Percentiles rank a stretch among this genome's conserved stretches.
These are phyloP conservation scores for Didymella pomorum DNA, from an alignment of 2,329 filamentous ascomycete genomes.

Conservation along the genomic window DNA sequence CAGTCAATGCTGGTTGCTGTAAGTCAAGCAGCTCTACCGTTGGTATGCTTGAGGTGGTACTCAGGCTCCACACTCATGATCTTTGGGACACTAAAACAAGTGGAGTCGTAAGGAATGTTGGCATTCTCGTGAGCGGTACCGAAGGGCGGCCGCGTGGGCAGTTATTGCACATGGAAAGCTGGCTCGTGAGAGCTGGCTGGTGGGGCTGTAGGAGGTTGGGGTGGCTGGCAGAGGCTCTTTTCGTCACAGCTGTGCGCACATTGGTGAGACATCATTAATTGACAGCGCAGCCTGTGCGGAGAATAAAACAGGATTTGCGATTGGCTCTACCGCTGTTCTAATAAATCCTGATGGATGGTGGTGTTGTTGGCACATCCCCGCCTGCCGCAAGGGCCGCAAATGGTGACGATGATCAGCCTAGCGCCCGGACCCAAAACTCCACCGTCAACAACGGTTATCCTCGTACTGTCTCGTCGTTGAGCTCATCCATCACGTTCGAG, in stretches of 20 bases:
- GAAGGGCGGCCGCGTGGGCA: conserved; percentile 12
- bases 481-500: background rate
- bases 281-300: conserved; percentile 11
- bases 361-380: conserved; percentile 8
- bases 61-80: conserved; percentile 49
- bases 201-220: conserved; percentile 35
- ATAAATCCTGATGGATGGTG: conserved; percentile 12
- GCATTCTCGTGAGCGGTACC: conserved; percentile 32
- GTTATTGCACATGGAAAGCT: conserved; percentile 31
- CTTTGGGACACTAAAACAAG: conserved; percentile 36
- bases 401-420: conserved; percentile 19
- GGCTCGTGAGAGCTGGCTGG: conserved; percentile 2
- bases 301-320: conserved; percentile 18
- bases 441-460: conserved; percentile 1
- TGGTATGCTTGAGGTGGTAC: conserved; percentile 53
- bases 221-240: conserved; percentile 36
- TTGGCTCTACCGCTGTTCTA: conserved; percentile 12
- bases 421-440: conserved; percentile 9
- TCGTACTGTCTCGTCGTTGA: background rate
- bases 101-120: conserved; percentile 40
- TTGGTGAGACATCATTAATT: conserved; percentile 34
- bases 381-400: conserved; percentile 6
- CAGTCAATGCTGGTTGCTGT: conserved; percentile 23
- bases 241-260: conserved; percentile 32
- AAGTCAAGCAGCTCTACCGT: conserved; percentile 39